phyloP scores from a whole-genome alignment of 805 yeast genomes.

The Candida morakotiae region DNA sequence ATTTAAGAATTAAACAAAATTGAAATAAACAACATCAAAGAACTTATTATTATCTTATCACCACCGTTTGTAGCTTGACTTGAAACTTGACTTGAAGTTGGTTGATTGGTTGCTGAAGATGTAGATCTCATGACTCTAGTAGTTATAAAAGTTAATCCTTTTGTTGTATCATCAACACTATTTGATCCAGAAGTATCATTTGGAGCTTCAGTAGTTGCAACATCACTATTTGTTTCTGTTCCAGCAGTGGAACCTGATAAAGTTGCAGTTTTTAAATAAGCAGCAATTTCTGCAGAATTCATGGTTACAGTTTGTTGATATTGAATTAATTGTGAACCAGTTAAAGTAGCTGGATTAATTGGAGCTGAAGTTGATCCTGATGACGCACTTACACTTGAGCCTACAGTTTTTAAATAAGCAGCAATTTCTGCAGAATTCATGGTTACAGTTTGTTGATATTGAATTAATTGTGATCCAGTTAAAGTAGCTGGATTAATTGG shows the following conservation, averaged over 20 bases:
- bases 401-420: constrained; percentile 7
- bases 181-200: constrained; percentile 11
- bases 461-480: constrained; percentile 11
- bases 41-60: background rate
- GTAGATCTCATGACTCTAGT: constrained; percentile 25
- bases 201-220: constrained; percentile 7
- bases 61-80: constrained; percentile 1
- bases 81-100: background rate
- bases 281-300: constrained; percentile 11
- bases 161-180: constrained; percentile 20
- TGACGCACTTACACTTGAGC: no score
- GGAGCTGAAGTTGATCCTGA: constrained; percentile 12
- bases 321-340: constrained; percentile 10
- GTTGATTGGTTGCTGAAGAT: background rate
- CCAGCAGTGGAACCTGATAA: constrained; percentile 10
- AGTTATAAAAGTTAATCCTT: constrained; percentile 25
- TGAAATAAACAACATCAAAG: background rate
- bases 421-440: constrained; percentile 12
- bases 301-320: constrained; percentile 10
- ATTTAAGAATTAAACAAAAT: background rate
- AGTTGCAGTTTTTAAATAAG: constrained; percentile 9
- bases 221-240: constrained; percentile 10
- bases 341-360: constrained; percentile 13
- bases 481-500: constrained; percentile 13
- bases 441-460: constrained; percentile 9